Conservation (phyloP, 352 stramenopile species). For the Phytophthora pistaciae region DNA sequence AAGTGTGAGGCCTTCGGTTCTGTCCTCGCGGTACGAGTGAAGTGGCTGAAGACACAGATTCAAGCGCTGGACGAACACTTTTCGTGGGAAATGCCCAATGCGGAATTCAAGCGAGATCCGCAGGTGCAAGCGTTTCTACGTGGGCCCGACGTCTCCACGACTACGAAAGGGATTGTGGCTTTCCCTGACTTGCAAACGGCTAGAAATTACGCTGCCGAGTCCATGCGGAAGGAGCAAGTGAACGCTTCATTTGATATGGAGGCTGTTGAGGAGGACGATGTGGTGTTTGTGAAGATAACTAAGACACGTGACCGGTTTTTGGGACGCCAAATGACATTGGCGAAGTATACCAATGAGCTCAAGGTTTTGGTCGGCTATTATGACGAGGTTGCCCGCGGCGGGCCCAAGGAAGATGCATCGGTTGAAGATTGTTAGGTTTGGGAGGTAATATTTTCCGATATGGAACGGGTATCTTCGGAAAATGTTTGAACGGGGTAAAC, state of each 20-base stretch:
- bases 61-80: slow-evolving; percentile 1
- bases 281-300: background rate
- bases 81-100: slow-evolving; percentile 31
- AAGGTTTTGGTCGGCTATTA: background rate
- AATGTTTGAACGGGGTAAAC: no score
- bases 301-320: background rate
- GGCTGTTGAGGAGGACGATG: background rate
- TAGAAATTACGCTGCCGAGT: slow-evolving; percentile 3
- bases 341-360: background rate
- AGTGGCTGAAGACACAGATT: slow-evolving; percentile 22
- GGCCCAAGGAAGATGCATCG: background rate
- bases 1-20: background rate
- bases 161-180: background rate
- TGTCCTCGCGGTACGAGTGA: background rate
- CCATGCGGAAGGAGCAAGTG: background rate
- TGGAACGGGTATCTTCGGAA: no score
- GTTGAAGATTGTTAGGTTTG: background rate
- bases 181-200: slow-evolving; percentile 6
- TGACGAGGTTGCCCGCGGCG: background rate
- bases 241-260: background rate
- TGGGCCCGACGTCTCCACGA: slow-evolving; percentile 19
- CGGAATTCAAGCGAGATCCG: background rate
- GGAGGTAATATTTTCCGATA: no score
- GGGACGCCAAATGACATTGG: background rate
- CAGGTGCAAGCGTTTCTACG: slow-evolving; percentile 30